phyloP scores from a whole-genome alignment of 116 monocot species.

The Trichopus zeylanicus region DNA sequence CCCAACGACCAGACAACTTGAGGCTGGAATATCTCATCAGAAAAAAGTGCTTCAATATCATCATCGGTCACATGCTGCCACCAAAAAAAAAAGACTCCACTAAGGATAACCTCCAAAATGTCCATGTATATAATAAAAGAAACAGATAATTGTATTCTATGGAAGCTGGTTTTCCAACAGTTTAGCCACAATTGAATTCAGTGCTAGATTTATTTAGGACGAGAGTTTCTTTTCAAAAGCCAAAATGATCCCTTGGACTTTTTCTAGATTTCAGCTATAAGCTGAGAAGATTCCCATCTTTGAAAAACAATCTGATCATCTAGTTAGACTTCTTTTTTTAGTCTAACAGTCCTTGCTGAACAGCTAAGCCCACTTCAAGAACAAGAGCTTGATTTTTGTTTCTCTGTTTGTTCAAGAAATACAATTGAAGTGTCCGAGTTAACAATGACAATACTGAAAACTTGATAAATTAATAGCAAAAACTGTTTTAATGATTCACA shows the following conservation, averaged over 20 bases:
- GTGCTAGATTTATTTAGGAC: neutral
- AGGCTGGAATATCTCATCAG: slow-evolving; percentile 82
- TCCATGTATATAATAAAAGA: neutral
- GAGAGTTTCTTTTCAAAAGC: neutral
- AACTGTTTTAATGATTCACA: slow-evolving; percentile 14
- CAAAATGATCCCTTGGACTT: neutral
- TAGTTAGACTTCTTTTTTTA: too few relatives aligned
- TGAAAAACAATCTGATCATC: too few relatives aligned
- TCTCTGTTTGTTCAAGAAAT: too few relatives aligned
- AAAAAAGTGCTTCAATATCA: slow-evolving; percentile 77
- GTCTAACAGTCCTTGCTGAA: neutral
- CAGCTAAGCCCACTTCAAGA: neutral
- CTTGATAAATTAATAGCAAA: too few relatives aligned
- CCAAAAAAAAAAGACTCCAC: neutral
- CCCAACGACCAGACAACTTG: slow-evolving; percentile 70
- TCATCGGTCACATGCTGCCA: slow-evolving; percentile 72
- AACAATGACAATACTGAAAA: too few relatives aligned
- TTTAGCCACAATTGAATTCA: neutral
- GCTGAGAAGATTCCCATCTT: too few relatives aligned
- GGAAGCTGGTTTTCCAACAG: too few relatives aligned
- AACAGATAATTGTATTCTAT: too few relatives aligned
- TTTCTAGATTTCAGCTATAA: neutral
- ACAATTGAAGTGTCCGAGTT: too few relatives aligned
- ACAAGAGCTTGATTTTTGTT: neutral
- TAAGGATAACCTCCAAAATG: neutral